Evolutionary conservation across 75 land plant species (phyloP), one percentile per base, ranked within the genome.

Genomic region (Picea glauca): DNA sequence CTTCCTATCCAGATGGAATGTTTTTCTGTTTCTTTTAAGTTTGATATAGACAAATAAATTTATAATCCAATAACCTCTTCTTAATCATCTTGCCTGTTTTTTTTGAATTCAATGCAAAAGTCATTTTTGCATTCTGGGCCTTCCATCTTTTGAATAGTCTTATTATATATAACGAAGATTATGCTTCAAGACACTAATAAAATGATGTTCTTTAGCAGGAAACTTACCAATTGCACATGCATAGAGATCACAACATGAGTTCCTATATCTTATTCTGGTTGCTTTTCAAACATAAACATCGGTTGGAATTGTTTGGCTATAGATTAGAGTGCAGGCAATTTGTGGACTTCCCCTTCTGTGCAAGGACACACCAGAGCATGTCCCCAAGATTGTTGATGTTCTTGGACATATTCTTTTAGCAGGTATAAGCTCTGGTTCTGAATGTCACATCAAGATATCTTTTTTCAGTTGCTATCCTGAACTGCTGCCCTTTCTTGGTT

Each of bases 321-420:
- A 96, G 97, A 83, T 94, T 60, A 87, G 97, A 23, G 97, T 96
- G 5, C 99, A 96, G 84, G 99, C 99, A 33, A 92, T 96, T 75
- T 85, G 99, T 62, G 99, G 95, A 4, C 94, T 96, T 76, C 94
- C 98, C 58, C 88, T 92, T 77, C 83, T 96, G 40, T 92, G 98
- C 89, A 96, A 96, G 76, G 99, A 96, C 87, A 88, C 88, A 8
- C 90, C 94, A 9, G 93, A 90, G 63, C 76, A 90, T 84, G 80
- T 92, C 30, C 80, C 93, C 23, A 92, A 96, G 74, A 92, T 96
- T 75, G 95, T 91, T 26, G 91, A 94, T 86, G 87, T 94, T 74
- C 83, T 90, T 30, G 99, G 85, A 4, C 97, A 96, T 80, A 91
- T 96, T 3, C 92, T 96, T 32, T 60, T 78, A 30, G 85, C 88